phyloP scores from a whole-genome alignment of 169 alveolate species.

The Cyclospora cayetanensis region DNA sequence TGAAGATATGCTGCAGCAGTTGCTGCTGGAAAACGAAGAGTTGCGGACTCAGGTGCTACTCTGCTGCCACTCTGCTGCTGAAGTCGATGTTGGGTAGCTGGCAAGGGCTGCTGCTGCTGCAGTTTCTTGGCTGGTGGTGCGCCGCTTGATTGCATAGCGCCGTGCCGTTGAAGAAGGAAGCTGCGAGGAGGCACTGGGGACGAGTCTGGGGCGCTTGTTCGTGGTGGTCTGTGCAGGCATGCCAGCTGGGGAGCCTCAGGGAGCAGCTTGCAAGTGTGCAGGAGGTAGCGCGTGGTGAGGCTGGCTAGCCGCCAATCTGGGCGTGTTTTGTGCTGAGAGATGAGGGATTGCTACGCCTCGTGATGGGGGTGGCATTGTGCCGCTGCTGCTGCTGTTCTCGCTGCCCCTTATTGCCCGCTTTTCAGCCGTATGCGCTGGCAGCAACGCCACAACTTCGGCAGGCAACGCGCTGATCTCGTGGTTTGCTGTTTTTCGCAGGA shows the following conservation, averaged over 20 bases:
- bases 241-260: background rate
- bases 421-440: too few relatives aligned
- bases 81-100: background rate
- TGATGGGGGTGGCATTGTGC: background rate
- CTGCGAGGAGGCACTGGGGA: background rate
- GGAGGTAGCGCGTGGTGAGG: background rate
- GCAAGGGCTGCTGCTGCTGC: background rate
- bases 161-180: background rate
- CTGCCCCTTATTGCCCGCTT: too few relatives aligned
- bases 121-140: background rate
- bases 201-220: background rate
- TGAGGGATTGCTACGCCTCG: background rate
- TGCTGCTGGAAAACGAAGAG: constrained; percentile 64
- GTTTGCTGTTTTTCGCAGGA: too few relatives aligned
- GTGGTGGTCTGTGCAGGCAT: background rate
- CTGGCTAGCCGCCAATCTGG: too few relatives aligned
- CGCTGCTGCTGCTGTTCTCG: background rate
- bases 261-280: background rate
- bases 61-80: constrained; percentile 52
- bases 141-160: background rate
- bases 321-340: too few relatives aligned
- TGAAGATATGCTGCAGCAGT: constrained; percentile 63
- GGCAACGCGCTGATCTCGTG: too few relatives aligned
- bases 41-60: constrained; percentile 46
- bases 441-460: too few relatives aligned